A percentile compares a stretch with the other conserved stretches of the same genome.
These are phyloP conservation scores for Dryadomyces sulphureus DNA, from an alignment of 2,329 filamentous ascomycete genomes.

Conservation along the genomic window DNA sequence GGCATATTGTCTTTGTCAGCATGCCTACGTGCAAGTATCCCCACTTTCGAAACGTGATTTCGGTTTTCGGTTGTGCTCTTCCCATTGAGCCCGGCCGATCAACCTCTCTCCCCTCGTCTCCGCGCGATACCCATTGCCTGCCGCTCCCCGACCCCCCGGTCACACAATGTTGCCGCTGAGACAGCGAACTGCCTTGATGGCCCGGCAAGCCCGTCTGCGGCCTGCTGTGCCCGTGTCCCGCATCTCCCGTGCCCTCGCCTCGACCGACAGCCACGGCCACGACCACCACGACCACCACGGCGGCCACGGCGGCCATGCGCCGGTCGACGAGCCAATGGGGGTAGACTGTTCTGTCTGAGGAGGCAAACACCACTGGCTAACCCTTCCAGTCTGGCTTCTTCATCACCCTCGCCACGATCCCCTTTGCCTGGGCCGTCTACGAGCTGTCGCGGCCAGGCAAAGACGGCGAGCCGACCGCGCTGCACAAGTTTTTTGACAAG, in stretches of 20 bases:
- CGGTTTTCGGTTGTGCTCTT: background rate
- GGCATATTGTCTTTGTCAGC: background rate
- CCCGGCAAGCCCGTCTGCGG: conserved; percentile 19
- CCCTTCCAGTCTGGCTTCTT: conserved; percentile 32
- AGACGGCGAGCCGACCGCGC: conserved; percentile 33
- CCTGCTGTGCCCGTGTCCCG: conserved; percentile 16
- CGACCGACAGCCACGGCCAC: conserved; percentile 14
- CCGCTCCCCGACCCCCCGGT: background rate
- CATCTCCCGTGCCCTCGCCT: conserved; percentile 35
- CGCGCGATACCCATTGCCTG: background rate
- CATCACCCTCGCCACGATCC: conserved; percentile 27
- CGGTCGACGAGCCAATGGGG: conserved; percentile 37
- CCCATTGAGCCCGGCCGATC: background rate
- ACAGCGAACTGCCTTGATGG: conserved; percentile 21
- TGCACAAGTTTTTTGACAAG: conserved; percentile 30
- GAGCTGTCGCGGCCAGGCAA: conserved; percentile 30
- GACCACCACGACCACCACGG: conserved; percentile 6
- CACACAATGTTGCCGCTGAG: conserved; percentile 22
- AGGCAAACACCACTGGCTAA: background rate
- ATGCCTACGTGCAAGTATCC: background rate
- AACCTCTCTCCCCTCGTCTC: background rate
- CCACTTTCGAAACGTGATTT: background rate
- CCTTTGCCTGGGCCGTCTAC: conserved; percentile 30
- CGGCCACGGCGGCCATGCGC: conserved; percentile 21
- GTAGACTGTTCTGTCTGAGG: conserved; percentile 24